phyloP scores from a whole-genome alignment of 2,329 filamentous ascomycete genomes.

The Chrysosporium queenslandicum region DNA sequence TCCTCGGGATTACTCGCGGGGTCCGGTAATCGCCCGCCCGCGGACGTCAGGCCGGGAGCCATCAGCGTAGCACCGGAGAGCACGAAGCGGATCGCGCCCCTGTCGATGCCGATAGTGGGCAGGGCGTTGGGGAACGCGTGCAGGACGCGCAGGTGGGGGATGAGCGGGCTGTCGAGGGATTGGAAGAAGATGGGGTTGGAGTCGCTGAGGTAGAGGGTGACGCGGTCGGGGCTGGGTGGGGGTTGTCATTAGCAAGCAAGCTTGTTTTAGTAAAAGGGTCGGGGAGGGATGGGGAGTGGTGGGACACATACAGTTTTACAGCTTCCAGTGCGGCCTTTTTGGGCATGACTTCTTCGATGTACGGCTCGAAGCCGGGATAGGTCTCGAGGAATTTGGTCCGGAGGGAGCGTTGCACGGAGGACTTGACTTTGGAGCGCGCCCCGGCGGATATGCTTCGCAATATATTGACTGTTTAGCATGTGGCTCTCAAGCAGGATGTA shows the following conservation, averaged over 20 bases:
- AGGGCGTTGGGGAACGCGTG: constrained; percentile 83
- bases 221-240: constrained; percentile 59
- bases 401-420: constrained; percentile 79
- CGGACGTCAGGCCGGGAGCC: constrained; percentile 82
- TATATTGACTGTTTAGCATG: neutral
- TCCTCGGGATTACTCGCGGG: constrained; percentile 31
- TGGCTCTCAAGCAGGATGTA: neutral
- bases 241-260: neutral
- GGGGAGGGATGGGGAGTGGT: constrained; percentile 11
- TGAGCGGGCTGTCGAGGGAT: constrained; percentile 62
- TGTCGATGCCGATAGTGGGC: constrained; percentile 77
- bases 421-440: constrained; percentile 76
- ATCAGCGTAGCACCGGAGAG: constrained; percentile 88
- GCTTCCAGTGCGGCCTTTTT: constrained; percentile 87
- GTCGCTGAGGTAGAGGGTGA: constrained; percentile 77
- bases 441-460: constrained; percentile 13
- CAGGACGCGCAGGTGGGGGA: constrained; percentile 81
- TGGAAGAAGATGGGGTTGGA: constrained; percentile 81
- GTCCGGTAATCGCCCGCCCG: constrained; percentile 68
- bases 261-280: neutral
- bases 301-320: constrained; percentile 59
- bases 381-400: constrained; percentile 71
- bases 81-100: constrained; percentile 93
- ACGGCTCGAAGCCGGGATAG: constrained; percentile 73
- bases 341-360: constrained; percentile 88